Percentiles rank a stretch among this genome's conserved stretches.
These are phyloP conservation scores for Penicillium italicum DNA, from an alignment of 2,329 filamentous ascomycete species.

Conservation along the genomic window DNA sequence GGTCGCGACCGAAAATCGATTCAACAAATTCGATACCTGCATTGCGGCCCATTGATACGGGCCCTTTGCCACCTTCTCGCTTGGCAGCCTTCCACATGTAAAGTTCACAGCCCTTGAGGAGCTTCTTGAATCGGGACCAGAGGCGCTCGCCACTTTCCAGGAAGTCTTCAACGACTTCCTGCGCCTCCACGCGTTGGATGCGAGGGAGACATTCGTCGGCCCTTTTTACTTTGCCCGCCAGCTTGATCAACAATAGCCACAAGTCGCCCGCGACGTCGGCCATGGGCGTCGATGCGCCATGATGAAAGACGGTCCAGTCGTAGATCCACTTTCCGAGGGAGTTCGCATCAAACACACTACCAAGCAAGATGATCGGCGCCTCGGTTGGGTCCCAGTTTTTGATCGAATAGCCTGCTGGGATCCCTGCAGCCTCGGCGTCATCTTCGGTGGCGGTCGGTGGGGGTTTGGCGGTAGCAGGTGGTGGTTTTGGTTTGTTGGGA, in stretches of 20 bases:
- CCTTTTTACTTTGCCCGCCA: constrained; percentile 89
- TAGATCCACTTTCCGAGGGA: constrained; percentile 99
- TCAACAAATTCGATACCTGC: constrained; percentile 94
- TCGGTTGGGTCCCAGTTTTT: constrained; percentile 98
- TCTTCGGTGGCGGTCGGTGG: constrained; percentile 60
- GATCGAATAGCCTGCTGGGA: constrained; percentile 84
- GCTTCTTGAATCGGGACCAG: constrained; percentile 75
- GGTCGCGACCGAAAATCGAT: constrained; percentile 87
- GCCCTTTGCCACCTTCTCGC: constrained; percentile 60
- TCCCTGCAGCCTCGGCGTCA: constrained; percentile 61
- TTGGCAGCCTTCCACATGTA: constrained; percentile 92
- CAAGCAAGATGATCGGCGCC: constrained; percentile 87
- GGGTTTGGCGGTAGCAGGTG: constrained; percentile 34
- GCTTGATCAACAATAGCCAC: constrained; percentile 90
- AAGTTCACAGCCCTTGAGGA: constrained; percentile 86
- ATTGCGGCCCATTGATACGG: constrained; percentile 78
- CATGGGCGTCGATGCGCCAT: constrained; percentile 76
- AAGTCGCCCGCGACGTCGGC: constrained; percentile 89
- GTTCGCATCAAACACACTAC: constrained; percentile 96
- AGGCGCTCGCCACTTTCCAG: constrained; percentile 83
- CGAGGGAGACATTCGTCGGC: constrained; percentile 72
- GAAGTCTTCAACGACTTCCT: constrained; percentile 84
- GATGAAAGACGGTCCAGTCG: constrained; percentile 94
- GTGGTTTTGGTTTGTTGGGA: constrained; percentile 43
- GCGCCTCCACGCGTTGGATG: constrained; percentile 69